Evolutionary conservation across 2,329 filamentous ascomycete genomes (phyloP).

Genomic region (Hypoxylon sp.): DNA sequence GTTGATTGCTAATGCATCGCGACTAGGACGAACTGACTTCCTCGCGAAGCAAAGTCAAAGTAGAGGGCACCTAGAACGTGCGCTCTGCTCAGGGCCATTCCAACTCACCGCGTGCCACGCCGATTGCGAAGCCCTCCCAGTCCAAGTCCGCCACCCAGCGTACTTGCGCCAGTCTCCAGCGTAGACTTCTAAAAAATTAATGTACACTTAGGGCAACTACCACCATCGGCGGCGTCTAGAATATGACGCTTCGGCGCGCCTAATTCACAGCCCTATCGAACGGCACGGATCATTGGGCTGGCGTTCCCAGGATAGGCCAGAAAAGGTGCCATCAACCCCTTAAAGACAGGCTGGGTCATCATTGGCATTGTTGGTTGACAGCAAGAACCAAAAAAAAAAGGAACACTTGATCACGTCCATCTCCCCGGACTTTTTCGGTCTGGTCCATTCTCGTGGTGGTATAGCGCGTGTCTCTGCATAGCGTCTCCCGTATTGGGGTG

Average conservation of each 20-base stretch:
- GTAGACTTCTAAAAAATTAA: background rate
- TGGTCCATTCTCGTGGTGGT: too few species aligned
- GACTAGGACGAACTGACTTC: conserved; percentile 47
- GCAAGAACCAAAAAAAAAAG: too few species aligned
- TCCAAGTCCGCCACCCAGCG: background rate
- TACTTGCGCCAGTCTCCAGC: background rate
- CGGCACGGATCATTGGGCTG: background rate
- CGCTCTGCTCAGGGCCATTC: background rate
- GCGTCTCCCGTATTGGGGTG: too few species aligned
- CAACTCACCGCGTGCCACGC: background rate
- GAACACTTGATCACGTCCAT: too few species aligned
- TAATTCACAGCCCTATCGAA: background rate
- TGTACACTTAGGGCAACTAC: background rate
- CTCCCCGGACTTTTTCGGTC: too few species aligned
- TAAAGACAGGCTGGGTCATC: background rate
- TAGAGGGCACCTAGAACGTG: conserved; percentile 36
- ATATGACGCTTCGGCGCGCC: background rate
- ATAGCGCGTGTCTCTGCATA: too few species aligned
- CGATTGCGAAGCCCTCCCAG: background rate
- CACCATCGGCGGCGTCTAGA: background rate
- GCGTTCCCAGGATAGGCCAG: background rate
- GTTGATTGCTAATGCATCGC: conserved; percentile 33
- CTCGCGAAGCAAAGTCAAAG: conserved; percentile 43
- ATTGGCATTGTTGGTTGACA: background rate
- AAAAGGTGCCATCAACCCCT: background rate